Evolutionary conservation across 2,329 filamentous ascomycete species (phyloP), one percentile per base, ranked within the genome.

Genomic region (Alternaria rosae): DNA sequence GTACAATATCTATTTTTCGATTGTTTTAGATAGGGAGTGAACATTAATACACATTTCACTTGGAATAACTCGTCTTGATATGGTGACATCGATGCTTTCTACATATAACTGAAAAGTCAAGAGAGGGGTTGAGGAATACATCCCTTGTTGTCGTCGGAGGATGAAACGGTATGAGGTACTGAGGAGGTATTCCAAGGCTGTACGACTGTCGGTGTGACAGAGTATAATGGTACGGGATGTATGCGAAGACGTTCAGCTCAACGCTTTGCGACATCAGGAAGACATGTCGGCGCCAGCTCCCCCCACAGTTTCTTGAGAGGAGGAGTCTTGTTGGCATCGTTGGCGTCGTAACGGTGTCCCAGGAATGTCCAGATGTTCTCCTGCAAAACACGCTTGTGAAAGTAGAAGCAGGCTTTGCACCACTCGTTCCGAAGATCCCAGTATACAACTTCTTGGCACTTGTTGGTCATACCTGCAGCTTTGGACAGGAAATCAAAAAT

Each of bases 31-130:
- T 12, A 48, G 38, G 21, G 58, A 21, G 30, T 53, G 45, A 42
- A 6, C 41, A 30, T 61, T 32, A 61, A 61, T 61, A 13, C 15
- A 35, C 30, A 42, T 25, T 42, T 53, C 23, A 57, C 30, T 25
- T 25, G 20, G 11, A 41, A 21, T 3, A 1, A 26, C 12, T 42
- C 7, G 13, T 43, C 26, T 10, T 13, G 4, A 13, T 26, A 15
- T 26, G 44, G 30, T 55, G 32, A 43, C 12, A 42, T 44, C 51
- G 25, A 43, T 38, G 1, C 13, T 2, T 25, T 51, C 28, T 38
- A 53, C 7, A 1, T 15, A 28, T 5, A 26, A n/a, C 25, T 13
- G 23, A 3, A 20, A 26, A 47, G 13, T 3, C 35, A 47, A 26
- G 25, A 11, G 11, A 6, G 15, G 5, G 20, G 9, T 25, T 8